Conservation (phyloP, 2,329 filamentous ascomycete species). For the Ilyonectria mors-panacis region DNA sequence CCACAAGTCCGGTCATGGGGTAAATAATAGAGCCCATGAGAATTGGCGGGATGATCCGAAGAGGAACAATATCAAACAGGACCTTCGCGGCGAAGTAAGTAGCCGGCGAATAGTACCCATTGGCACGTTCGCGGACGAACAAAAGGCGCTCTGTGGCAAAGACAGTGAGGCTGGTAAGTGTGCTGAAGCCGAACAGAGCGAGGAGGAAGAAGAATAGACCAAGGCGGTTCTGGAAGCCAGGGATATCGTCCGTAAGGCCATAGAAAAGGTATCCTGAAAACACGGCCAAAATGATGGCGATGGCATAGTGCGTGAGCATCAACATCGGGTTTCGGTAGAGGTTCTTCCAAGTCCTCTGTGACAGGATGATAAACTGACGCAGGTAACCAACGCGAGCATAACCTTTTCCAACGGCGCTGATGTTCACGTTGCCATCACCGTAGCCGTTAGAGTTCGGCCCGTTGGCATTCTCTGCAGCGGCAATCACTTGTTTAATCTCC, state of each 20-base stretch:
- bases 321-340: constrained; percentile 97
- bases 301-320: constrained; percentile 98
- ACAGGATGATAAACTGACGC: constrained; percentile 91
- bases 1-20: constrained; percentile 94
- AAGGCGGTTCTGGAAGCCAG: constrained; percentile 96
- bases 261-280: constrained; percentile 97
- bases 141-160: constrained; percentile 92
- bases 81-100: constrained; percentile 97
- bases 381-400: constrained; percentile 86
- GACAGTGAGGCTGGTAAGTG: constrained; percentile 91
- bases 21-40: constrained; percentile 97
- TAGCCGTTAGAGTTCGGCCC: constrained; percentile 71
- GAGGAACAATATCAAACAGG: constrained; percentile 96
- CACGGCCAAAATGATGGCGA: constrained; percentile 93
- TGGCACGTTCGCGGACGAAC: constrained; percentile 93
- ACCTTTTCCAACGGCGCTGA: constrained; percentile 78
- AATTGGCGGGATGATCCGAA: constrained; percentile 94
- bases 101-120: constrained; percentile 94
- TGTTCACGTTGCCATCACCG: constrained; percentile 64
- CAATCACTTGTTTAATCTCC: constrained; percentile 81
- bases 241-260: constrained; percentile 94
- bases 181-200: constrained; percentile 96
- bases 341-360: constrained; percentile 94
- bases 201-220: constrained; percentile 98
- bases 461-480: constrained; percentile 77